Base-by-base conservation (phyloP, 1,139 yeast genomes). In the Pichia sp. region DNA sequence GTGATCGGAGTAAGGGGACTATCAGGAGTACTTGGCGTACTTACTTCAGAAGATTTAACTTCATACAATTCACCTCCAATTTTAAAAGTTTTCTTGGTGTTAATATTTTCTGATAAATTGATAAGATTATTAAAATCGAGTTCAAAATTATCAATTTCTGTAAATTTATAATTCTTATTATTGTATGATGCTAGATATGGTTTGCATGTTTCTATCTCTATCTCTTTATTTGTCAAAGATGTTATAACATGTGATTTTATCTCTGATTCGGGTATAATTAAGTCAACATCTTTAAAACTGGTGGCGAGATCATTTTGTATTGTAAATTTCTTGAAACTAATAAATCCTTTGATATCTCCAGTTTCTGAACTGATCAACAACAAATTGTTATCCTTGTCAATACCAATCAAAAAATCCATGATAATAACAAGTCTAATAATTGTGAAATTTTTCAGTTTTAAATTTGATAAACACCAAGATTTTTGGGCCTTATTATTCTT, bases 201-300 rank as follows among this genome's bases (percentile, higher is more conserved):
- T 22, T 70, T 67, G 56, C 84, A 77, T 0, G 88, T 78, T 54
- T 82, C 87, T 49, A 83, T 75, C 59, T 82, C 89, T 37, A 80
- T 77, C 52, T 77, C 77, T 0, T 84, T 38, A 23, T 46, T 43
- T 20, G 43, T 16, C 15, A 43, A 29, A 16, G 35, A 39, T 4
- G 46, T 18, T 2, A 16, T n/a, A 12, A 42, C 20, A 3, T 32
- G 15, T 8, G 36, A 16, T 32, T 32, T 32, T 32, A 16, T 18
- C 4, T 18, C 36, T 1, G 12, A 18, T 11, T 32, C 36, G 4
- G 2, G 15, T 4, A 8, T 16, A 9, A 18, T 9, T 16, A 18
- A 32, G 18, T 32, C 22, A 18, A 18, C 18, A 7, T 12, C 29
- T 35, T n/a, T n/a, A n/a, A n/a, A n/a, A n/a, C n/a, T n/a, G n/a